phyloP scores from a whole-genome alignment of 305 asterid genomes.

The Andrographis paniculata region DNA sequence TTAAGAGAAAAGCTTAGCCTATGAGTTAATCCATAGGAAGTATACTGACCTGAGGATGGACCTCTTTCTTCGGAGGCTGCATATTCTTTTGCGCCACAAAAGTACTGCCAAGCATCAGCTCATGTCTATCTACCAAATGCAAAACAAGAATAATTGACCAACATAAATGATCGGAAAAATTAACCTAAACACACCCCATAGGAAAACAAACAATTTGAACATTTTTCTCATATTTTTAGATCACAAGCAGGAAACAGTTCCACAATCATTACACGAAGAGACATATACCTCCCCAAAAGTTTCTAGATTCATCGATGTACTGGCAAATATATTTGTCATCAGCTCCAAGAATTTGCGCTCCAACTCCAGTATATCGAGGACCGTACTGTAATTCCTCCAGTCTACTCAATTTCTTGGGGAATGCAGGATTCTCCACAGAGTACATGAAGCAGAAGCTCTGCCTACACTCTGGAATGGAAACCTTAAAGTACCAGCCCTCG shows the following conservation, averaged over 20 bases:
- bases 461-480: conserved; percentile 84
- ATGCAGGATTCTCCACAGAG: conserved; percentile 80
- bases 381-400: conserved; percentile 69
- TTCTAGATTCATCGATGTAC: conserved; percentile 52
- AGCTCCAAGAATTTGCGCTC: conserved; percentile 93
- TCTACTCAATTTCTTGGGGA: conserved; percentile 46
- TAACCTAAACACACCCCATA: conserved; percentile 6
- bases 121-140: conserved; percentile 64
- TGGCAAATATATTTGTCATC: conserved; percentile 96
- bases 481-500: conserved; percentile 99
- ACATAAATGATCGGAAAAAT: conserved; percentile 6
- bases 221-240: too few species aligned
- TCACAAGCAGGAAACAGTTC: too few species aligned
- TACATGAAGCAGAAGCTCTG: conserved; percentile 99
- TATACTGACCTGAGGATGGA: conserved; percentile 63
- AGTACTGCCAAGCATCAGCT: conserved; percentile 81
- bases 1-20: neutral
- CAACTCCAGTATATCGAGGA: conserved; percentile 84
- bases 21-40: conserved; percentile 12
- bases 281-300: conserved; percentile 83
- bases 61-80: conserved; percentile 65
- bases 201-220: neutral
- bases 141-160: conserved; percentile 15
- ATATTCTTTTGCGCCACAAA: conserved; percentile 40
- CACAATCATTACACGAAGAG: neutral